phyloP scores from a whole-genome alignment of 805 yeast genomes.

The Nakazawaea anatomiae region DNA sequence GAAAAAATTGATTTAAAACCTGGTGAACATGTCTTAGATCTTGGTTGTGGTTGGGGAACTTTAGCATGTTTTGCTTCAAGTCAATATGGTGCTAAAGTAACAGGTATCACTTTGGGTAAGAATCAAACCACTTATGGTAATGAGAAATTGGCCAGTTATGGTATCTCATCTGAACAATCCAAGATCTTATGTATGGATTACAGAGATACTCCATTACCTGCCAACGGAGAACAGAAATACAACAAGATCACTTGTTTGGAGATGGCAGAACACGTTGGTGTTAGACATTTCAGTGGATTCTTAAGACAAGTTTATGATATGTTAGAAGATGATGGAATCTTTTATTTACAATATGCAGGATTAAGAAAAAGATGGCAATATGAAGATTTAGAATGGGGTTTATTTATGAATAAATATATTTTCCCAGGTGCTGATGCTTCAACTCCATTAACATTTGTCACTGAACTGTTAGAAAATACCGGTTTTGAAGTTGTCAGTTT shows the following conservation, averaged over 20 bases:
- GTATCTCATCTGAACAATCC: slow-evolving; percentile 63
- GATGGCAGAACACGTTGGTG: slow-evolving; percentile 96
- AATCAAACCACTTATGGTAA: slow-evolving; percentile 93
- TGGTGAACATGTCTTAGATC: slow-evolving; percentile 74
- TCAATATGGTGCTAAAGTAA: slow-evolving; percentile 77
- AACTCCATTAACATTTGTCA: slow-evolving; percentile 83
- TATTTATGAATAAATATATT: slow-evolving; percentile 92
- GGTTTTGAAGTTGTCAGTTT: slow-evolving; percentile 82
- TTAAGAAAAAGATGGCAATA: slow-evolving; percentile 90
- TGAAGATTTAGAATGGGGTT: slow-evolving; percentile 91
- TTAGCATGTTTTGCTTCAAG: slow-evolving; percentile 79
- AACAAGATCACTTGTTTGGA: slow-evolving; percentile 87
- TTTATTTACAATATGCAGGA: slow-evolving; percentile 86
- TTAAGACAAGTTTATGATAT: slow-evolving; percentile 76
- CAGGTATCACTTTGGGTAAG: slow-evolving; percentile 85
- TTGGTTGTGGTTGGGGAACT: slow-evolving; percentile 98
- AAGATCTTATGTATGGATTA: slow-evolving; percentile 78
- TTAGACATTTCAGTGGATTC: slow-evolving; percentile 72
- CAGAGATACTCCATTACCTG: slow-evolving; percentile 81
- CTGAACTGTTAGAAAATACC: slow-evolving; percentile 67
- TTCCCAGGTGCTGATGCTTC: slow-evolving; percentile 98
- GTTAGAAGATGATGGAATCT: slow-evolving; percentile 88
- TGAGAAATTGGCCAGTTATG: slow-evolving; percentile 59
- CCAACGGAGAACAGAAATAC: slow-evolving; percentile 43
- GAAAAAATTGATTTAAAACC: slow-evolving; percentile 71